Base-by-base conservation (phyloP, 208 protist genomes). In the Zelonia costaricensis region DNA sequence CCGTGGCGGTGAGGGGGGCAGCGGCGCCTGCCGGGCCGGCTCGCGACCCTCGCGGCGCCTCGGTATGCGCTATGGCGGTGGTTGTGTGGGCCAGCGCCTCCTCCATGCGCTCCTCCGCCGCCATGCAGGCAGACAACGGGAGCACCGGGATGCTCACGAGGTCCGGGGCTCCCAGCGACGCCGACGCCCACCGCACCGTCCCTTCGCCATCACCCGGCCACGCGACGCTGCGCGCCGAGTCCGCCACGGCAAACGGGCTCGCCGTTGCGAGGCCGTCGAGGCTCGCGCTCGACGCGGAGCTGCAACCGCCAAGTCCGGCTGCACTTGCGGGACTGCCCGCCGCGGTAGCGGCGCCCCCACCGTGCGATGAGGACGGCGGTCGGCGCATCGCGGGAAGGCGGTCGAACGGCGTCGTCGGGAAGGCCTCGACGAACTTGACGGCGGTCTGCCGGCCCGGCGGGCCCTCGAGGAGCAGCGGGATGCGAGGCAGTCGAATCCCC, bases 141-240 rank as follows among this genome's bases (percentile, higher is more conserved):
- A 51, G 20, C 49, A 66, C 60, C 4, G 60, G 30, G 18, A 66
- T 64, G n/a, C n/a, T n/a, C n/a, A n/a, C n/a, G n/a, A n/a, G n/a
- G n/a, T n/a, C n/a, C n/a, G n/a, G n/a, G n/a, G n/a, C n/a, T n/a
- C n/a, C n/a, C n/a, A n/a, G n/a, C n/a, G n/a, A n/a, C n/a, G n/a
- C n/a, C n/a, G n/a, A n/a, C n/a, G n/a, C n/a, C n/a, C n/a, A n/a
- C n/a, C n/a, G n/a, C n/a, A n/a, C n/a, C n/a, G n/a, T n/a, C n/a
- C n/a, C n/a, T n/a, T n/a, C n/a, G n/a, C n/a, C n/a, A n/a, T n/a
- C n/a, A n/a, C n/a, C n/a, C n/a, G n/a, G n/a, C n/a, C n/a, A n/a
- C n/a, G n/a, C n/a, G n/a, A n/a, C n/a, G n/a, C n/a, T n/a, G n/a
- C n/a, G n/a, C n/a, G n/a, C n/a, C n/a, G n/a, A n/a, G n/a, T n/a